Conservation (phyloP, 805 yeast species). For the Candida ascalaphidarum region DNA sequence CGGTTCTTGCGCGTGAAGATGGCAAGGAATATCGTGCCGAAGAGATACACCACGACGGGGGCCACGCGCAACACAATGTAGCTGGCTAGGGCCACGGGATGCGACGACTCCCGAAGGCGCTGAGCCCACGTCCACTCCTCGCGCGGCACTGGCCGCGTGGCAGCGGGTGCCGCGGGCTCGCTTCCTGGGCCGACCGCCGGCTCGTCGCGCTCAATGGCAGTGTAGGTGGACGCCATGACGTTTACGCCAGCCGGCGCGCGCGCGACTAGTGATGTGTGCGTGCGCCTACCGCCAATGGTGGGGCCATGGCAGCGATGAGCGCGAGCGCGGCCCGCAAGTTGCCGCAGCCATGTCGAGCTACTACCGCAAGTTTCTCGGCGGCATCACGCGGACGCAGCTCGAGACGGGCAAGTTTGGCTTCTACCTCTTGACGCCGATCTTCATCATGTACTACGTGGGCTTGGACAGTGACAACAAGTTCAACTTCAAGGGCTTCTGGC, state of each 20-base stretch:
- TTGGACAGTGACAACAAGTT: slow-evolving; percentile 82
- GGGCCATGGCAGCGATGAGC: slow-evolving; percentile 3
- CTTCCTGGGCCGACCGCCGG: slow-evolving; percentile 1
- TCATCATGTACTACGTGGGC: slow-evolving; percentile 92
- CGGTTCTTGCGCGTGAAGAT: slow-evolving; percentile 30
- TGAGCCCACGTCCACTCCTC: slow-evolving; percentile 10
- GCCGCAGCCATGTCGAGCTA: slow-evolving; percentile 3
- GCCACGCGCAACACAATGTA: slow-evolving; percentile 55
- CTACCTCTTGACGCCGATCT: slow-evolving; percentile 77
- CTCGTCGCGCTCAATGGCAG: not conserved
- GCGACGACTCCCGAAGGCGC: slow-evolving; percentile 59
- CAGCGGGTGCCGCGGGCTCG: too few relatives aligned
- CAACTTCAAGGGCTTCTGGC: slow-evolving; percentile 93
- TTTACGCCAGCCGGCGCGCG: too few relatives aligned
- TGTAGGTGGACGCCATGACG: not conserved
- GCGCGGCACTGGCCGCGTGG: slow-evolving; percentile 1
- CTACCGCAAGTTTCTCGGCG: slow-evolving; percentile 24
- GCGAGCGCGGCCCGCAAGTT: slow-evolving; percentile 4
- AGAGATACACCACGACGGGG: slow-evolving; percentile 58
- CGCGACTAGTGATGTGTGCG: not conserved
- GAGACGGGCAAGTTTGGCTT: slow-evolving; percentile 60
- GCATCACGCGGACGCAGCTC: slow-evolving; percentile 33
- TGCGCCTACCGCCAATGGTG: not conserved
- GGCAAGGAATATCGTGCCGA: slow-evolving; percentile 60
- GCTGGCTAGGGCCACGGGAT: slow-evolving; percentile 68